Evolutionary conservation across 2,329 filamentous ascomycete species (phyloP), one percentile per base, ranked within the genome.

Genomic region (Botrytis fabae): DNA sequence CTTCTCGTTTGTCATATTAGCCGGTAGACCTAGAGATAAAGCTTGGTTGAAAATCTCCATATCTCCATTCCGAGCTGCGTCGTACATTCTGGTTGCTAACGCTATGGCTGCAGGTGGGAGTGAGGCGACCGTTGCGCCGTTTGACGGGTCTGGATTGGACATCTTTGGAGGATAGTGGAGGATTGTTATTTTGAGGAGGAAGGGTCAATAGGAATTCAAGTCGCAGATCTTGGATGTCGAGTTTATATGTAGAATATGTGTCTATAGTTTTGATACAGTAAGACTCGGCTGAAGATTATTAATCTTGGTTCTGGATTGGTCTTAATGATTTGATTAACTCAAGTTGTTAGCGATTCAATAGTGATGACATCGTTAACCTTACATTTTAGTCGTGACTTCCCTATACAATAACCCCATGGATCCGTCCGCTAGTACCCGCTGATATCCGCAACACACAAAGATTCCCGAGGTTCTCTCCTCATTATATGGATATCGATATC

Each of bases 1-100:
- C 75, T 92, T 91, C 68, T 91, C 87, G 78, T 93, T 93, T 35
- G 90, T 92, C 81, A 93, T 84, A 78, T 93, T 93, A 1, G 87
- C 84, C 0, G 91, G 91, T 40, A 93, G 83, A 1, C 92, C 91
- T 2, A 88, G 89, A 1, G 85, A 84, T 54, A 94, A 81, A 65
- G 91, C 91, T 80, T 90, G 86, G 60, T 85, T 80, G n/a, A 94
- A 87, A 20, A 88, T 81, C 8, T 86, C 79, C 3, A 86, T 83
- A 66, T 90, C 83, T 72, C 91, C 91, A 35, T 82, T 79, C 46
- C 91, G 86, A 1, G 91, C 91, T 42, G 89, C 86, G 76, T 92
- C 86, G 82, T 91, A 93, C 83, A 93, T 87, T 75, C 87, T 87
- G 16, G 85, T 83, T 2, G 91, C 91, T 46, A 94, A 86, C 7